Conservation (phyloP, 805 yeast genomes). For the Saccharomycopsis vini region DNA sequence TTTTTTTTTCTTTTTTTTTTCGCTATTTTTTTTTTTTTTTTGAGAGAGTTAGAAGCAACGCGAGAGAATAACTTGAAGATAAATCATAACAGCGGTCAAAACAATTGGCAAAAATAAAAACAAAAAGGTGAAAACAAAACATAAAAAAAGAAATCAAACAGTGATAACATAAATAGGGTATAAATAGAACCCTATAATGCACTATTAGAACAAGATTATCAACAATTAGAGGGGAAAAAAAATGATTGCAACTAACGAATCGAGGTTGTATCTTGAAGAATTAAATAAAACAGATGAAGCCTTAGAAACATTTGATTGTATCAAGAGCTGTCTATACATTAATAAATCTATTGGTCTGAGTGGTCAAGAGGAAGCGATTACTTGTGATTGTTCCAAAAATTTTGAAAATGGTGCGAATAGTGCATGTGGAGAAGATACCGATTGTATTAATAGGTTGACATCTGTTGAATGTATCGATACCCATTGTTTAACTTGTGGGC, state of each 20-base stretch:
- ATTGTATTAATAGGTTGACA: slow-evolving; percentile 87
- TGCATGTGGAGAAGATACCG: slow-evolving; percentile 81
- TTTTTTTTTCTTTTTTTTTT: no score
- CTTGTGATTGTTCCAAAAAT: slow-evolving; percentile 75
- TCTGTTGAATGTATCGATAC: slow-evolving; percentile 82
- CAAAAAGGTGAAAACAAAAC: no score
- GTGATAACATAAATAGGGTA: no score
- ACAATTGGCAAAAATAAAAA: no score
- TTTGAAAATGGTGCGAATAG: slow-evolving; percentile 34
- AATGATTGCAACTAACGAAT: background rate
- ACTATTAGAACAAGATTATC: no score
- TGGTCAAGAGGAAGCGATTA: slow-evolving; percentile 70
- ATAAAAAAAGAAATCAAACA: no score
- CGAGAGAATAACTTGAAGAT: no score
- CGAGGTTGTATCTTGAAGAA: slow-evolving; percentile 24
- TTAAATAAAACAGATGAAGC: slow-evolving; percentile 68
- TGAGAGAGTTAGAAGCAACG: no score
- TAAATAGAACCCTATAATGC: no score
- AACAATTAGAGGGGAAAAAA: no score
- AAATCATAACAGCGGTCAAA: no score
- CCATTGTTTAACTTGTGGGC: slow-evolving; percentile 59
- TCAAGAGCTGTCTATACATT: slow-evolving; percentile 55
- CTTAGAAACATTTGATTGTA: slow-evolving; percentile 40
- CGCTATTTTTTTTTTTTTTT: no score
- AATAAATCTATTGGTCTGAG: slow-evolving; percentile 61